Evolutionary conservation across 129 eudicot species (phyloP).

Genomic region (Lonicera japonica): DNA sequence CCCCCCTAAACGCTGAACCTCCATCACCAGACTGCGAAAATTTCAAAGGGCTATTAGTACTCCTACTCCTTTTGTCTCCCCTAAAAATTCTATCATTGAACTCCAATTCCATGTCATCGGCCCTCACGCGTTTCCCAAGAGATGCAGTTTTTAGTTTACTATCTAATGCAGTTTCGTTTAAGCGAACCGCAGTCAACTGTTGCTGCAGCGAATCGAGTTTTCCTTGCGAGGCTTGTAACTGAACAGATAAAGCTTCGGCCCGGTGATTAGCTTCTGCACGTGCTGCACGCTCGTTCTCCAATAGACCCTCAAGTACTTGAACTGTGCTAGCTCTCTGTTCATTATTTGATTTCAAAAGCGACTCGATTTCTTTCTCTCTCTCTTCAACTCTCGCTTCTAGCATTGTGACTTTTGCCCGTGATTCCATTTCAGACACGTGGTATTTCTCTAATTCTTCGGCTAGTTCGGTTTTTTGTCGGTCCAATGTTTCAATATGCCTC

Average conservation of each 20-base stretch:
- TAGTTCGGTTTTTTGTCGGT: conserved; percentile 62
- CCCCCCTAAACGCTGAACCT: conserved; percentile 56
- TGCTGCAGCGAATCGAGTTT: conserved; percentile 79
- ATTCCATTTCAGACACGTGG: conserved; percentile 61
- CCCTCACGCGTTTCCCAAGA: conserved; percentile 67
- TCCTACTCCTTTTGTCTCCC: conserved; percentile 53
- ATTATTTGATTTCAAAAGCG: conserved; percentile 62
- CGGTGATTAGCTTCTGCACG: conserved; percentile 78
- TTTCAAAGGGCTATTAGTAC: conserved; percentile 57
- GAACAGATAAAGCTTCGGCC: conserved; percentile 83
- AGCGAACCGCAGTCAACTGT: conserved; percentile 58
- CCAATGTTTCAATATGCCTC: conserved; percentile 61
- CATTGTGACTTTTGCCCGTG: conserved; percentile 53
- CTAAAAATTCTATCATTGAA: conserved; percentile 32
- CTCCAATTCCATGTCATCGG: conserved; percentile 55
- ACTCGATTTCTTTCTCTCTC: conserved; percentile 77
- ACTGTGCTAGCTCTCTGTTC: conserved; percentile 74
- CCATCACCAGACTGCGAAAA: conserved; percentile 50
- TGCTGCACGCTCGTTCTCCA: conserved; percentile 76
- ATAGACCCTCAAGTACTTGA: conserved; percentile 58
- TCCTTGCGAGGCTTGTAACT: conserved; percentile 80
- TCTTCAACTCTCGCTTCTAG: conserved; percentile 74
- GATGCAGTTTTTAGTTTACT: conserved; percentile 71
- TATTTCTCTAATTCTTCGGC: conserved; percentile 42
- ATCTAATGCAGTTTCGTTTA: conserved; percentile 66